Conservation (phyloP, 306 rosid species). For the Gastrolobium villosum region DNA sequence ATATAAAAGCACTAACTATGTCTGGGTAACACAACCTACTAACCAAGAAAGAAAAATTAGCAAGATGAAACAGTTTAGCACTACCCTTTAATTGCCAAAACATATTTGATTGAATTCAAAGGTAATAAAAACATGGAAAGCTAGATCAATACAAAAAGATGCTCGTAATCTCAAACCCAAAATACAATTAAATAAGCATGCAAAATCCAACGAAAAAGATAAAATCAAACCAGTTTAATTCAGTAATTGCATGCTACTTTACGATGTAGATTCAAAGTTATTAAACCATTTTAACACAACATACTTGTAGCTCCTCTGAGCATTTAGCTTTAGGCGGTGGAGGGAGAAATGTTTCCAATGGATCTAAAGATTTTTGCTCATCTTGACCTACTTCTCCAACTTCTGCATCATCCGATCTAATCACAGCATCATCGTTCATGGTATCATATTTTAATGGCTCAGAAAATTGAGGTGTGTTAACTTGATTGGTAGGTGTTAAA, state of each 20-base stretch:
- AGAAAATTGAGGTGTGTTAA: slow-evolving; percentile 59
- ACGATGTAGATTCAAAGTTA: slow-evolving; percentile 14
- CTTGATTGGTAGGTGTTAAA: slow-evolving; percentile 65
- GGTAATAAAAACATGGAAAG: background rate
- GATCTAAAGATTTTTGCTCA: slow-evolving; percentile 60
- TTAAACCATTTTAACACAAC: slow-evolving; percentile 44
- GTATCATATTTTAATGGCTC: slow-evolving; percentile 65
- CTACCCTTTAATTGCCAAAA: background rate
- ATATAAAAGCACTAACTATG: background rate
- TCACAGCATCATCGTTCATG: slow-evolving; percentile 49
- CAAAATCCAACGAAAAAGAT: slow-evolving; percentile 1
- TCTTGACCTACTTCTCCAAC: slow-evolving; percentile 58
- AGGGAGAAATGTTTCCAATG: slow-evolving; percentile 81
- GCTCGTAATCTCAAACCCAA: background rate
- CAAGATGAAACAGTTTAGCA: background rate
- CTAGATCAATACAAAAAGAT: slow-evolving; percentile 2
- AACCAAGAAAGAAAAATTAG: background rate
- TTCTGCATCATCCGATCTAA: slow-evolving; percentile 63
- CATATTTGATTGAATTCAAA: background rate
- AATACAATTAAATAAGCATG: background rate
- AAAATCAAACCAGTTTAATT: slow-evolving; percentile 22
- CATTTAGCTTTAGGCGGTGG: slow-evolving; percentile 80
- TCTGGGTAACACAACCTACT: background rate
- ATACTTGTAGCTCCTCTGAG: slow-evolving; percentile 88
- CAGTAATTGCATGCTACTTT: slow-evolving; percentile 25